Base-by-base conservation (phyloP, 306 rosid species). In the Acacia crassicarpa region DNA sequence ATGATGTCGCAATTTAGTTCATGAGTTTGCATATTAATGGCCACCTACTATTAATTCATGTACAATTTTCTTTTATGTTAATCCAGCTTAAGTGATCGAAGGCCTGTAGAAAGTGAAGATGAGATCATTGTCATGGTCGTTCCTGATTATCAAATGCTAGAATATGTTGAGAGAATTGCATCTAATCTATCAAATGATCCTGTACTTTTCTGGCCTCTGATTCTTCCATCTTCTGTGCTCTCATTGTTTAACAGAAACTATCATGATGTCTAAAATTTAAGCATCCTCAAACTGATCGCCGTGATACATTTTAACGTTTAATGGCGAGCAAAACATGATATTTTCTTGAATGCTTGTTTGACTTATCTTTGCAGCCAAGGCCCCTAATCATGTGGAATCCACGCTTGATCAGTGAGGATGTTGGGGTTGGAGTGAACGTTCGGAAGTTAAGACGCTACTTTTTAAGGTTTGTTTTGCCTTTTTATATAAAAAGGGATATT, bases 351-450 rank as follows among this genome's bases (percentile, higher is more conserved):
- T 71, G 72, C 43, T 51, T 63, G 45, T 22, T 62, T 59, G 74
- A 70, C 2, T 56, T 62, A 67, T 74, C 58, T 76, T 85, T 71
- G 75, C 92, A 95, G 99, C 97, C 94, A 66, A 90, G 90, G 84
- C 98, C 99, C 80, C 99, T 95, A 70, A 84, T 93, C 82, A 95
- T 95, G 99, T 95, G 98, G 99, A 93, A 95, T 73, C 99, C 99
- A 6, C 97, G 97, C 82, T 85, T 95, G 85, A 79, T 93, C 66
- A 92, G 98, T 38, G 97, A 89, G 80, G 98, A 95, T 85, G 98
- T 95, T n/a, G 98, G 99, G 76, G 97, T 95, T 75, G 99, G 99
- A 53, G 81, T 88, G 44, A 95, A 95, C 27, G 98, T 93, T 67
- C 89, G 99, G 74, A 86, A 84, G 69, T 85, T 95, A 86, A 91